phyloP scores from a whole-genome alignment of 176 grass and related monocot genomes.

The Bonia amplexicaulis region DNA sequence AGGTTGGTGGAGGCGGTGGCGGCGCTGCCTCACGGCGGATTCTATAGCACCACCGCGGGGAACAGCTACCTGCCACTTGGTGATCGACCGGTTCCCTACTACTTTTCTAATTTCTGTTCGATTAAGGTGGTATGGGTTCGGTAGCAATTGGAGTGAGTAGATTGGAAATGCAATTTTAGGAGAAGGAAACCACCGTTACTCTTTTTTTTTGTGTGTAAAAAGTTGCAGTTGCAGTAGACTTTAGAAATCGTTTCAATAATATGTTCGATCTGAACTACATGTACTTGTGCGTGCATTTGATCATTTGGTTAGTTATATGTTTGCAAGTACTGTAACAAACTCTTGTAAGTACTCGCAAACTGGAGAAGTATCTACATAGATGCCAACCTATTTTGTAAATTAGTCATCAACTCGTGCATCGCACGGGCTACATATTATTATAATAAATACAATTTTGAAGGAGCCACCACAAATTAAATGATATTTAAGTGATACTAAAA shows the following conservation, averaged over 20 bases:
- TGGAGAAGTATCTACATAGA: background rate
- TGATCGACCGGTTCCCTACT: background rate
- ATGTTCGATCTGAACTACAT: background rate
- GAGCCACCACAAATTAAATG: no score
- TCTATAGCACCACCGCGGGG: background rate
- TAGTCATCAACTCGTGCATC: no score
- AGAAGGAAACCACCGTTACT: background rate
- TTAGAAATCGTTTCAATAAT: background rate
- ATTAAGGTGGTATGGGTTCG: background rate
- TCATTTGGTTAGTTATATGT: background rate
- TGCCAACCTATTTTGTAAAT: background rate
- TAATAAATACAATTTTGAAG: no score
- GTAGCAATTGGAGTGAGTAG: background rate
- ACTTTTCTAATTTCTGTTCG: background rate
- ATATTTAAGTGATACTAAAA: no score
- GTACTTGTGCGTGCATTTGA: background rate
- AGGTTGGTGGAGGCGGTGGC: background rate
- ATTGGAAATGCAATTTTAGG: background rate
- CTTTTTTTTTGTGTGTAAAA: background rate
- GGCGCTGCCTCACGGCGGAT: background rate
- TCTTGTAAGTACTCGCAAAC: background rate
- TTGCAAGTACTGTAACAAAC: background rate
- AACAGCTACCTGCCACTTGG: background rate
- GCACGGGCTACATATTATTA: no score
- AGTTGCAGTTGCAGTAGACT: background rate